Conservation (phyloP, 2,329 filamentous ascomycete species). For the Claviceps paspali region DNA sequence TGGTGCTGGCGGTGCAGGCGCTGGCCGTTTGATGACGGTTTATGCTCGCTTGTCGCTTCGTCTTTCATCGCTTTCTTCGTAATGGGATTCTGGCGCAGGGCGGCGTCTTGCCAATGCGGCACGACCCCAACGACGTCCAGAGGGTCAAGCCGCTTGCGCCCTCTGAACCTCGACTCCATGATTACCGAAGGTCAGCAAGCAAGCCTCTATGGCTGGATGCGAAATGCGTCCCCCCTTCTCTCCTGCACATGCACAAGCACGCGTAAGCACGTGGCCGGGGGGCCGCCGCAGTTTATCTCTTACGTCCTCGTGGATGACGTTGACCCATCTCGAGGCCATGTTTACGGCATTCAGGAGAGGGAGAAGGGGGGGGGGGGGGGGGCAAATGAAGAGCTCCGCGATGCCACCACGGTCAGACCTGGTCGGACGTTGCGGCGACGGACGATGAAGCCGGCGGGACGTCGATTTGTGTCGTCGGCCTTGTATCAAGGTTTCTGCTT, state of each 20-base stretch:
- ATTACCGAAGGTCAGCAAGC: not conserved
- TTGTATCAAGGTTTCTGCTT: slow-evolving; percentile 3
- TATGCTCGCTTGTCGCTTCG: not conserved
- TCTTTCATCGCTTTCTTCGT: not conserved
- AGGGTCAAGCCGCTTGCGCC: not conserved
- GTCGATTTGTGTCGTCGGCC: slow-evolving; percentile 1
- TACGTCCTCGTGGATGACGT: not conserved
- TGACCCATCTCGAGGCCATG: slow-evolving; percentile 1
- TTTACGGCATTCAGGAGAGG: not conserved
- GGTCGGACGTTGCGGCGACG: not conserved
- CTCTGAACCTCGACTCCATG: not conserved
- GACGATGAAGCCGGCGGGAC: not conserved
- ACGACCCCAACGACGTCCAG: not conserved
- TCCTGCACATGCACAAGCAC: not conserved
- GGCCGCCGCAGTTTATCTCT: not conserved
- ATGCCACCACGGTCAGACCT: not conserved
- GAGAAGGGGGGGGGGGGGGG: not conserved
- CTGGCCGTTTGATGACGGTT: not conserved
- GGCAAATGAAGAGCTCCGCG: not conserved
- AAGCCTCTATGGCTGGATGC: too few relatives aligned
- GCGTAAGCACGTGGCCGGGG: not conserved
- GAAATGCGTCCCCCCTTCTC: not conserved
- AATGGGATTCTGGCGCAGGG: not conserved
- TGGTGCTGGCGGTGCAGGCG: not conserved
- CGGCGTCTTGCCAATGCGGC: not conserved